Conservation (phyloP, 1,139 yeast species). For the Pichia sp. region DNA sequence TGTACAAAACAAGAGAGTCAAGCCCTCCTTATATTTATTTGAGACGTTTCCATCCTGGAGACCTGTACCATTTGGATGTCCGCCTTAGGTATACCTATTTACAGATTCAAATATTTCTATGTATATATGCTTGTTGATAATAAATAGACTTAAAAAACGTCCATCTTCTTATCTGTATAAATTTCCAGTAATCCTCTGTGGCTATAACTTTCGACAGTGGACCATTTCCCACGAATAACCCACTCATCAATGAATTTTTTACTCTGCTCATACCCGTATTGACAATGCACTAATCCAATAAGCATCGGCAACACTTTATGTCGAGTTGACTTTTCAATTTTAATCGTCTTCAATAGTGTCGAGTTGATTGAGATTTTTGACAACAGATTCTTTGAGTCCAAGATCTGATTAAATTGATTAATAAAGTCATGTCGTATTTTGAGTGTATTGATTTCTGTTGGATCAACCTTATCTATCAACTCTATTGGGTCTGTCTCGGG, state of each 20-base stretch:
- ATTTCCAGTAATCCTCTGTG: slow-evolving; percentile 29
- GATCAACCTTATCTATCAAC: slow-evolving; percentile 4
- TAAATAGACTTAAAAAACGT: slow-evolving; percentile 6
- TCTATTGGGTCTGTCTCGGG: slow-evolving; percentile 2
- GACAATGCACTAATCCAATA: slow-evolving; percentile 25
- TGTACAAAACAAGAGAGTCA: slow-evolving; percentile 3
- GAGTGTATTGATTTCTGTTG: slow-evolving; percentile 10
- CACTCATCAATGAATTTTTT: slow-evolving; percentile 26
- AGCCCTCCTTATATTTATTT: slow-evolving; percentile 27
- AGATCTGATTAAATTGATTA: slow-evolving; percentile 14
- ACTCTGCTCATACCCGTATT: slow-evolving; percentile 20
- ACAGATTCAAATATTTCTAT: neutral
- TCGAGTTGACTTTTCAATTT: slow-evolving; percentile 20
- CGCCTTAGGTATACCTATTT: slow-evolving; percentile 4
- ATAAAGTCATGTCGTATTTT: slow-evolving; percentile 16
- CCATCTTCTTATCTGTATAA: slow-evolving; percentile 11
- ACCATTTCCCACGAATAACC: slow-evolving; percentile 24
- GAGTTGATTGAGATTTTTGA: slow-evolving; percentile 2
- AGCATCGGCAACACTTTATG: slow-evolving; percentile 24
- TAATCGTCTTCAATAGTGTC: slow-evolving; percentile 13
- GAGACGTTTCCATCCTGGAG: slow-evolving; percentile 36
- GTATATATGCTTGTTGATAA: slow-evolving; percentile 2
- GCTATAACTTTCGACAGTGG: slow-evolving; percentile 16
- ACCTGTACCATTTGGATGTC: slow-evolving; percentile 45
- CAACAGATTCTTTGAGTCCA: slow-evolving; percentile 14